phyloP scores from a whole-genome alignment of 352 stramenopile species.

The Phytophthora meadii region DNA sequence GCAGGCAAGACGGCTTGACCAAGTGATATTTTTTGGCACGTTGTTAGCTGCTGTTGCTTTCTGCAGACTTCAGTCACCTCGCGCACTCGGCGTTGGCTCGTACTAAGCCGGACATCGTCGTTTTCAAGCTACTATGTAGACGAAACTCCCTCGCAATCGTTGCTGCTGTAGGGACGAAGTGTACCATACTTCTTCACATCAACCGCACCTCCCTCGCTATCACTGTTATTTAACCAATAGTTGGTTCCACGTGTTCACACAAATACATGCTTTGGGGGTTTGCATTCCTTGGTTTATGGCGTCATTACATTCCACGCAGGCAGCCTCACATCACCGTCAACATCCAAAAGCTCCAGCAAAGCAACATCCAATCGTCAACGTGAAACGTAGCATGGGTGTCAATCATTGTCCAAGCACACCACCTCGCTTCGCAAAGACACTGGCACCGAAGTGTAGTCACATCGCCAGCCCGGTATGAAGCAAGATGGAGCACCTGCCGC shows the following conservation, averaged over 20 bases:
- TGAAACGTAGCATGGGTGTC: slow-evolving; percentile 11
- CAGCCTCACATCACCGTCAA: slow-evolving; percentile 1
- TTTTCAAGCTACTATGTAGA: slow-evolving; percentile 37
- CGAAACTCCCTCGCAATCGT: slow-evolving; percentile 19
- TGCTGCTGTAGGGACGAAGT: slow-evolving; percentile 32
- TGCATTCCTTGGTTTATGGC: slow-evolving; percentile 17
- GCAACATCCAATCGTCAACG: too few relatives aligned
- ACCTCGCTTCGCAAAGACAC: background rate
- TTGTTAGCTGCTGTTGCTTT: slow-evolving; percentile 13
- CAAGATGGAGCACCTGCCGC: background rate
- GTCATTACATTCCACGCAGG: background rate
- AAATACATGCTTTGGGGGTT: slow-evolving; percentile 38
- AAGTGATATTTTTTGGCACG: slow-evolving; percentile 26
- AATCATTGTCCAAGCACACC: too few relatives aligned
- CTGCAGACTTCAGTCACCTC: slow-evolving; percentile 14
- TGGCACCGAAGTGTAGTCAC: slow-evolving; percentile 1
- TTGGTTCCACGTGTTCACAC: slow-evolving; percentile 35
- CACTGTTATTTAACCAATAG: slow-evolving; percentile 48
- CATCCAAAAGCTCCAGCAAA: too few relatives aligned
- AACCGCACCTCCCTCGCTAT: slow-evolving; percentile 25
- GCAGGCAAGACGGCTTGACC: slow-evolving; percentile 66
- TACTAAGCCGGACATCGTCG: slow-evolving; percentile 13
- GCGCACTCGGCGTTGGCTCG: slow-evolving; percentile 14
- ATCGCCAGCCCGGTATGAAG: background rate
- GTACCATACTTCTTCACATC: slow-evolving; percentile 40